phyloP scores from a whole-genome alignment of 2,329 filamentous ascomycete species.

The Colletotrichum plurivorum region DNA sequence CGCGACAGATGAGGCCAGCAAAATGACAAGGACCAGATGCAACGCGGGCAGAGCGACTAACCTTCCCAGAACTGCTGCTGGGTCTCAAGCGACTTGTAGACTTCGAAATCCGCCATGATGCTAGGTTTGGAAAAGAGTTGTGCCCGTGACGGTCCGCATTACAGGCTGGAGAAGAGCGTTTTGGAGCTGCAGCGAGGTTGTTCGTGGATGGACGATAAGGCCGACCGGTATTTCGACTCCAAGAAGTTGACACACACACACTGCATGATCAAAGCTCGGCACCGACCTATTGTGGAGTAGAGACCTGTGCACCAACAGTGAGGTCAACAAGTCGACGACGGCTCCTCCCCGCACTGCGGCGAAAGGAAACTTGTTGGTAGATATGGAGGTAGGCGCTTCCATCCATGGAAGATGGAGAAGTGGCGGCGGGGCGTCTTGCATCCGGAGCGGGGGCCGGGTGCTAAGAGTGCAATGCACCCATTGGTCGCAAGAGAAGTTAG shows the following conservation, averaged over 20 bases:
- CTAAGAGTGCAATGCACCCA: too few relatives aligned
- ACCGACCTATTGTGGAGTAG: too few relatives aligned
- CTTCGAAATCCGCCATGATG: constrained; percentile 75
- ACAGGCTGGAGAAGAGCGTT: constrained; percentile 18
- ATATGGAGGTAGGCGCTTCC: too few relatives aligned
- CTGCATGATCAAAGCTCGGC: constrained; percentile 31
- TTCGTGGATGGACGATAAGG: constrained; percentile 29
- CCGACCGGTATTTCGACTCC: constrained; percentile 34
- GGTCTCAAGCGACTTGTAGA: constrained; percentile 78
- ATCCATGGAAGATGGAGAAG: too few relatives aligned
- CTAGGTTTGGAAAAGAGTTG: constrained; percentile 37
- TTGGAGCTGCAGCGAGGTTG: constrained; percentile 7
- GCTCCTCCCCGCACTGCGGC: too few relatives aligned
- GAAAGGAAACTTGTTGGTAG: too few relatives aligned
- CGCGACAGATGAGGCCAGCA: neutral
- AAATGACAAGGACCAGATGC: constrained; percentile 1
- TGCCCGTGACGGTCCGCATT: constrained; percentile 28
- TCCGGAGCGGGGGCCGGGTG: too few relatives aligned
- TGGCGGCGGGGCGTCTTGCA: too few relatives aligned
- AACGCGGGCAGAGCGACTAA: constrained; percentile 55
- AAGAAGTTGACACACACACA: constrained; percentile 29
- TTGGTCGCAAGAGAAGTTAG: too few relatives aligned
- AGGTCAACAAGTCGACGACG: too few relatives aligned
- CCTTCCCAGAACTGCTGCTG: constrained; percentile 93
- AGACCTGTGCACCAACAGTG: too few relatives aligned